Percentiles rank a stretch among this genome's conserved stretches.
phyloP scores from a whole-genome alignment of 2,329 filamentous ascomycete genomes.

The Colletotrichum phormii region DNA sequence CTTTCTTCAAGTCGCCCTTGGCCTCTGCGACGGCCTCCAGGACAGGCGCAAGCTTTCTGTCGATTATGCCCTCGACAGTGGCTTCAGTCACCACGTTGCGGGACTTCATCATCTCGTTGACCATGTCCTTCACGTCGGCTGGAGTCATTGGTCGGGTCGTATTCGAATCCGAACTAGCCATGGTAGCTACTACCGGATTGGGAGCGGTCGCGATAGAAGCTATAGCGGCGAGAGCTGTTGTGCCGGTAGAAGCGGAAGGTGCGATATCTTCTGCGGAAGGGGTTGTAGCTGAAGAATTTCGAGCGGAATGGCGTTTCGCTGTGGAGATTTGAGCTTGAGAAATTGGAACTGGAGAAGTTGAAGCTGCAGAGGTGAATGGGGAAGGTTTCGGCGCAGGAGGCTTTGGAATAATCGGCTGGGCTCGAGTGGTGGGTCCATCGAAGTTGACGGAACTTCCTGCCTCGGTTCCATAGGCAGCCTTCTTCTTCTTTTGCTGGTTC shows the following conservation, averaged over 20 bases:
- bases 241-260: background rate
- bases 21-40: too few species aligned
- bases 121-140: background rate
- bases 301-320: too few species aligned
- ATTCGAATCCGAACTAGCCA: background rate
- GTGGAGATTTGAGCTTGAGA: too few species aligned
- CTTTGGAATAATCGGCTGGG: background rate
- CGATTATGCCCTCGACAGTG: too few species aligned
- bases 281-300: too few species aligned
- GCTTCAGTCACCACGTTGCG: background rate
- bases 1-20: too few species aligned
- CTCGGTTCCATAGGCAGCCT: background rate
- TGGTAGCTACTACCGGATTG: too few species aligned
- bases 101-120: background rate
- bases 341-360: too few species aligned
- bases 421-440: background rate
- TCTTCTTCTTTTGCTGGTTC: background rate
- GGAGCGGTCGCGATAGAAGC: too few species aligned
- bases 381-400: background rate
- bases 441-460: background rate
- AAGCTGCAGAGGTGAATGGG: too few species aligned
- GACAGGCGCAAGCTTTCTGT: too few species aligned
- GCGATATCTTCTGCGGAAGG: background rate
- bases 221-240: background rate
- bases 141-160: background rate